These are phyloP conservation scores for Arthrobotrys entomopaga DNA, from an alignment of 2,329 filamentous ascomycete species.

Conservation along the genomic window DNA sequence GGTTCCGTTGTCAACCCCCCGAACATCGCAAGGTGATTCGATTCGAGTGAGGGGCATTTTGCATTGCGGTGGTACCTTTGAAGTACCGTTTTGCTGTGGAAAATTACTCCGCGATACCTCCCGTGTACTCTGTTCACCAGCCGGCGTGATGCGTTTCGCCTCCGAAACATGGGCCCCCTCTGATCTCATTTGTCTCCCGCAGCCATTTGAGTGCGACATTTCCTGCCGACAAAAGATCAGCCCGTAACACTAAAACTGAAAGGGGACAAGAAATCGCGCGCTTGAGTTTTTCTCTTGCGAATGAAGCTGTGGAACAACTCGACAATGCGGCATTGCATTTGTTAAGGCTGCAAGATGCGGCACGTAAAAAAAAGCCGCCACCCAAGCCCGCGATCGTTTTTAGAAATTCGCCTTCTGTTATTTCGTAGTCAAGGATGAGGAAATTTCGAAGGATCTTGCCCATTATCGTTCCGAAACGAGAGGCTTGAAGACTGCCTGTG, in stretches of 20 bases:
- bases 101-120: constrained; percentile 33
- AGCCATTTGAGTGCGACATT: constrained; percentile 51
- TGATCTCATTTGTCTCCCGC: constrained; percentile 54
- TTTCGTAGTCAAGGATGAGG: constrained; percentile 30
- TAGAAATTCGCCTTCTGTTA: constrained; percentile 22
- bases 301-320: constrained; percentile 40
- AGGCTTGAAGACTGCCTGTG: constrained; percentile 29
- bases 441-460: constrained; percentile 47
- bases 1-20: neutral
- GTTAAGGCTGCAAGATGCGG: constrained; percentile 45
- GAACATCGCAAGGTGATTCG: constrained; percentile 34
- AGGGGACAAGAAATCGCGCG: constrained; percentile 51
- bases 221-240: constrained; percentile 54
- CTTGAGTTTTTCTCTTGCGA: constrained; percentile 51
- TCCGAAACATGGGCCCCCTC: constrained; percentile 52
- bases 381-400: constrained; percentile 25
- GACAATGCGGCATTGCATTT: constrained; percentile 52
- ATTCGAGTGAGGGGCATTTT: constrained; percentile 26
- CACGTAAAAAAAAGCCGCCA: constrained; percentile 27
- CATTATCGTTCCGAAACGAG: constrained; percentile 53
- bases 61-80: constrained; percentile 29
- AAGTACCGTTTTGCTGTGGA: constrained; percentile 25
- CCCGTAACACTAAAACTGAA: constrained; percentile 50
- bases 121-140: constrained; percentile 26
- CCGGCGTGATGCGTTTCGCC: constrained; percentile 53